Evolutionary conservation across 1,284 basidiomycete species (phyloP), one percentile per base, ranked within the genome.

Genomic region (Marasmius oreades): DNA sequence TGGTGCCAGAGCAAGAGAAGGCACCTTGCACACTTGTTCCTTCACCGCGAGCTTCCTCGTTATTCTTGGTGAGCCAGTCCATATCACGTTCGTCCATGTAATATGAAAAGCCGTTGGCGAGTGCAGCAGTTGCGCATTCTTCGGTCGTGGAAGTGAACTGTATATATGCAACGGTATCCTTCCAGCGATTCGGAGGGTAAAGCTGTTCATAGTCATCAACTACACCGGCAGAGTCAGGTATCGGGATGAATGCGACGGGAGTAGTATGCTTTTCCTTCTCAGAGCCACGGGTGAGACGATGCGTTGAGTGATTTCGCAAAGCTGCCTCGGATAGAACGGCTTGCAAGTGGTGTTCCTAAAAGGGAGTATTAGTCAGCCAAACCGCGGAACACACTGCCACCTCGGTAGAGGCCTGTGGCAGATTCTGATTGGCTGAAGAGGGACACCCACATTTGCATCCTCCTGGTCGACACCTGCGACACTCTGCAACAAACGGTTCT

Each of bases 1-100:
- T 79, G 24, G 80, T 82, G 12, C 78, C 73, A 18, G 82, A 76
- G 2, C 75, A 64, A 18, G 84, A 81, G 53, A 86, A 64, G 4
- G 84, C 82, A n/a, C 87, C 86, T 63, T 91, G 85, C 0, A 82
- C 80, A 58, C 88, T 88, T 1, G 89, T 88, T 14, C 93, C 90
- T 67, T 94, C 93, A 18, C 93, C 91, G 50, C 91, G 84, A 1
- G 91, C 90, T 62, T 91, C 86, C 63, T 91, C 88, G 65, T 98
- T 98, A 69, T 93, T 93, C 70, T 86, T 89, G 61, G 91, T 87
- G 37, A 99, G 82, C 95, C 96, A 99, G 56, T 91, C 89, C 64
- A 90, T 85, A 73, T 99, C 97, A 37, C 93, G 90, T 70, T 99
- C 97, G 67, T 99, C 97, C 88, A 98, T 91, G 64, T 87, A 92